Evolutionary conservation across 169 alveolate species (phyloP).

Genomic region (Babesia bovis): DNA sequence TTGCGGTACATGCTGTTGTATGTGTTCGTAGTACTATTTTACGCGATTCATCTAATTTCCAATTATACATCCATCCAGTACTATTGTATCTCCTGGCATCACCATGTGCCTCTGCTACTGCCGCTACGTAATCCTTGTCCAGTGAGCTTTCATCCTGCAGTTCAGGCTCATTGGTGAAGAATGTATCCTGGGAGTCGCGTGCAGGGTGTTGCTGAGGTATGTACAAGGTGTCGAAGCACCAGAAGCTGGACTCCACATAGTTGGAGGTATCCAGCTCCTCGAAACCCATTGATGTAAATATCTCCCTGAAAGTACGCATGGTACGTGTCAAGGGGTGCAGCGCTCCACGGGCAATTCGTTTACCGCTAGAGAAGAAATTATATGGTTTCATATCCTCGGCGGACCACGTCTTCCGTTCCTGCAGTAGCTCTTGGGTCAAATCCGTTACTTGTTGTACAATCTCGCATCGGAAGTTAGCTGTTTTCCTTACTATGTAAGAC

Average conservation of each 20-base stretch:
- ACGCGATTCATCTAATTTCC: conserved; percentile 84
- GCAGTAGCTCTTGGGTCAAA: conserved; percentile 86
- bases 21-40: conserved; percentile 93
- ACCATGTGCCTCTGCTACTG: conserved; percentile 92
- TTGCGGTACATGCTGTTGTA: conserved; percentile 98
- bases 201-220: conserved; percentile 99
- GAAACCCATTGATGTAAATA: conserved; percentile 85
- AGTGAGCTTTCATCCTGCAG: conserved; percentile 52
- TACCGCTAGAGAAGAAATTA: conserved; percentile 87
- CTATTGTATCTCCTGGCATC: conserved; percentile 91
- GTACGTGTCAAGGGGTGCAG: conserved; percentile 82
- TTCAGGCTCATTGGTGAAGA: conserved; percentile 88
- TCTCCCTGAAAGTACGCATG: conserved; percentile 56
- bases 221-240: conserved; percentile 99
- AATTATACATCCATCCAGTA: conserved; percentile 96
- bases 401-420: conserved; percentile 82
- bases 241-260: conserved; percentile 97
- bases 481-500: conserved; percentile 58
- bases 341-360: conserved; percentile 82
- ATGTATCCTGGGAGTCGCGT: conserved; percentile 99
- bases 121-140: conserved; percentile 85
- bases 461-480: conserved; percentile 53
- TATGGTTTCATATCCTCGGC: conserved; percentile 82
- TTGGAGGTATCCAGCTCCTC: conserved; percentile 98
- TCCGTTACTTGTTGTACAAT: conserved; percentile 76